Conservation (phyloP, 2,329 filamentous ascomycete species). For the Atkinsonella texensis region DNA sequence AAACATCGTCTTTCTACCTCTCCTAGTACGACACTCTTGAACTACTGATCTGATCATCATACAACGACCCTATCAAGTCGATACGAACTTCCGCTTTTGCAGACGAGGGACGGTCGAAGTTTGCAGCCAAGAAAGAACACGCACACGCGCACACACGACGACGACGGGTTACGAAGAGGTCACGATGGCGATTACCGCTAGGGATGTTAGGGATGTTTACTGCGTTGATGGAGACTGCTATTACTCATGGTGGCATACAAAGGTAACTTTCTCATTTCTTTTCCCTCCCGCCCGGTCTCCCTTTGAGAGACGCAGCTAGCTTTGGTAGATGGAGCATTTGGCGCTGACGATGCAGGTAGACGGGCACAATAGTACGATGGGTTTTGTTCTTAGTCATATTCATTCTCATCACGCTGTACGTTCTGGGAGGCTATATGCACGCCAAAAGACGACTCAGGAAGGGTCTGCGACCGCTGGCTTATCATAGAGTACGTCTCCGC, state of each 20-base stretch:
- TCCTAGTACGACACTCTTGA: no score
- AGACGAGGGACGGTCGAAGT: no score
- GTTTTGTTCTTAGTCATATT: conserved; percentile 53
- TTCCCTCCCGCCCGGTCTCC: not conserved
- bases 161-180: not conserved
- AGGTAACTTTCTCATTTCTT: conserved; percentile 10
- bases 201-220: conserved; percentile 1
- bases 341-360: conserved; percentile 25
- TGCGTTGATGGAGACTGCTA: conserved; percentile 3
- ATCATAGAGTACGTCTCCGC: conserved; percentile 49
- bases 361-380: conserved; percentile 59
- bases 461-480: conserved; percentile 52
- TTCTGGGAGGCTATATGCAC: conserved; percentile 58
- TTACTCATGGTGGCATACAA: conserved; percentile 18
- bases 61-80: no score
- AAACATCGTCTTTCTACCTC: no score
- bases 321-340: not conserved
- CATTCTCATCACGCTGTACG: conserved; percentile 44
- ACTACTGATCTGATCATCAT: not conserved
- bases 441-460: conserved; percentile 54
- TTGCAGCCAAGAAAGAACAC: no score
- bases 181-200: not conserved
- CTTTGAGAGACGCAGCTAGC: no score
- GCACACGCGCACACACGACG: no score
- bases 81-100: no score